These are phyloP conservation scores for Podaxis pistillaris DNA, from an alignment of 768 basidiomycete species.

Conservation along the genomic window DNA sequence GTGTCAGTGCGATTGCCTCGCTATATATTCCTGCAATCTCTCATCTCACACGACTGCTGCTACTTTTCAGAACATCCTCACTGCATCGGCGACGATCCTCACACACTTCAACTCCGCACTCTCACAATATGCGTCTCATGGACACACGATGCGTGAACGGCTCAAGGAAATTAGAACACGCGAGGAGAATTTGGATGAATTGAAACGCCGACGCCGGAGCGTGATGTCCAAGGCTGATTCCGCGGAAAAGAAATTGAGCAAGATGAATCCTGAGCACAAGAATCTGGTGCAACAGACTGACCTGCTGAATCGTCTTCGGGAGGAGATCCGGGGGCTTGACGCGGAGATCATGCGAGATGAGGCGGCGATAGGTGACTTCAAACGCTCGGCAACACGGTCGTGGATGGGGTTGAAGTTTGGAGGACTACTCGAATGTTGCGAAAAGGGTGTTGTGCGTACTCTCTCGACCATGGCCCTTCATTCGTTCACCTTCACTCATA, in stretches of 20 bases:
- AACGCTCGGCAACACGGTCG: slow-evolving; percentile 62
- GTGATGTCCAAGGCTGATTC: slow-evolving; percentile 72
- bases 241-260: slow-evolving; percentile 86
- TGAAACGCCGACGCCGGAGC: slow-evolving; percentile 66
- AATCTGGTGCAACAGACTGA: slow-evolving; percentile 74
- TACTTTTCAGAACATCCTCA: slow-evolving; percentile 69
- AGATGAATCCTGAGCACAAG: slow-evolving; percentile 90
- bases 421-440: slow-evolving; percentile 78
- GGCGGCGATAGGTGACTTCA: slow-evolving; percentile 77
- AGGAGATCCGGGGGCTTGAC: slow-evolving; percentile 78
- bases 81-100: slow-evolving; percentile 66
- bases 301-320: slow-evolving; percentile 61
- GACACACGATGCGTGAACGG: slow-evolving; percentile 65
- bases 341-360: slow-evolving; percentile 84
- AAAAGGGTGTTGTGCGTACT: slow-evolving; percentile 63
- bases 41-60: slow-evolving; percentile 4
- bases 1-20: slow-evolving; percentile 56
- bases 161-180: slow-evolving; percentile 82
- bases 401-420: slow-evolving; percentile 88
- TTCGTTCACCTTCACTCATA: not conserved
- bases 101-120: slow-evolving; percentile 67
- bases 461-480: not conserved
- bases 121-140: slow-evolving; percentile 66
- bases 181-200: slow-evolving; percentile 80
- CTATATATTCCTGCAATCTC: slow-evolving; percentile 1